Percentiles rank a stretch among this genome's conserved stretches.
Conservation (phyloP, 345 rosid genomes). For the Ricinus communis region DNA sequence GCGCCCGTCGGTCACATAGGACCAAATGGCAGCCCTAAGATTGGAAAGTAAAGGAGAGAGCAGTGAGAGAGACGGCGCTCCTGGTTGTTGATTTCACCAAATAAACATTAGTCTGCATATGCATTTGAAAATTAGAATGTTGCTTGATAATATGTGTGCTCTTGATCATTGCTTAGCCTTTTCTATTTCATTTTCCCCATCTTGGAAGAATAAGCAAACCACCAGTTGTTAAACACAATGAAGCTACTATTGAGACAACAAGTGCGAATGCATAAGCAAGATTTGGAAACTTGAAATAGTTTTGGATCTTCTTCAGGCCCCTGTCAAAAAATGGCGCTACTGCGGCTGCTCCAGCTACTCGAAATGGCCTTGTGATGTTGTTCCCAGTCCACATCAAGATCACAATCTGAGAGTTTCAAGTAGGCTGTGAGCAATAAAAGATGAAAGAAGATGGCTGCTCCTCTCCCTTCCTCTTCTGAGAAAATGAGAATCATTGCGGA, state of each 20-base stretch:
- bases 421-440: neutral
- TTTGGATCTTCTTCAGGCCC: conserved; percentile 40
- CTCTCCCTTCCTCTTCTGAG: too few relatives aligned
- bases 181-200: conserved; percentile 31
- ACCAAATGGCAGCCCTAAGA: too few relatives aligned
- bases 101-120: too few relatives aligned
- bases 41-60: too few relatives aligned
- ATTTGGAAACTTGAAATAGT: conserved; percentile 30
- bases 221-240: conserved; percentile 18
- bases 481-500: too few relatives aligned
- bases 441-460: too few relatives aligned
- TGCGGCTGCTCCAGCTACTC: conserved; percentile 46
- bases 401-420: conserved; percentile 29
- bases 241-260: conserved; percentile 32
- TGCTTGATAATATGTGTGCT: too few relatives aligned
- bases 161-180: neutral
- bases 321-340: conserved; percentile 35
- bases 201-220: conserved; percentile 41
- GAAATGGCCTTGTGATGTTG: conserved; percentile 42
- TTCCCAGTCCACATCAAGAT: conserved; percentile 50
- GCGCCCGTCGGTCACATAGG: too few relatives aligned
- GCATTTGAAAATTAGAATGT: too few relatives aligned
- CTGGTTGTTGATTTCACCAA: too few relatives aligned
- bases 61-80: too few relatives aligned
- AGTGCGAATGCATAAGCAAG: conserved; percentile 38